Percentiles rank a stretch among this genome's conserved stretches.
phyloP scores from a whole-genome alignment of 1,284 basidiomycete genomes.

The Malassezia nana region DNA sequence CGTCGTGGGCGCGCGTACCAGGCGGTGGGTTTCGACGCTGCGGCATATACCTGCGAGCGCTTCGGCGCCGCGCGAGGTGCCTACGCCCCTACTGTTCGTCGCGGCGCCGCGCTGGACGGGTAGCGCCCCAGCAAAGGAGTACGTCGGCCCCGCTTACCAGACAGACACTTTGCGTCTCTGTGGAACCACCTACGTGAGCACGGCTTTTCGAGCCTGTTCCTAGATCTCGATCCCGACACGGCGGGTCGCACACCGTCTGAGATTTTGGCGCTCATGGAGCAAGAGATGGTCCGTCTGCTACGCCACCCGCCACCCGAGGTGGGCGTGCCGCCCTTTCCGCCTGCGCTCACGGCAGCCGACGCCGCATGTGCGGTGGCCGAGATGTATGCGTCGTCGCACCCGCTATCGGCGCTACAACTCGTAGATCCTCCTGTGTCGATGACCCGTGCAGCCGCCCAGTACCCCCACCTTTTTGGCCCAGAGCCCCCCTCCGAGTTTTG shows the following conservation, averaged over 20 bases:
- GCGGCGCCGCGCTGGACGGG: slow-evolving; percentile 31
- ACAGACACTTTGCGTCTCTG: slow-evolving; percentile 11
- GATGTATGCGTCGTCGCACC: slow-evolving; percentile 37
- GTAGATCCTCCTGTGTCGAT: slow-evolving; percentile 36
- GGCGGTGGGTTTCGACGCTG: slow-evolving; percentile 14
- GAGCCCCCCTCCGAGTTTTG: slow-evolving; percentile 26
- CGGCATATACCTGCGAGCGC: slow-evolving; percentile 3
- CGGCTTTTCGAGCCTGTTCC: slow-evolving; percentile 26
- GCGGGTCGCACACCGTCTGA: slow-evolving; percentile 1
- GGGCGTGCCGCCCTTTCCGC: slow-evolving; percentile 27
- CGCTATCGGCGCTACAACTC: slow-evolving; percentile 33
- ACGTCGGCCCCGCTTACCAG: slow-evolving; percentile 13
- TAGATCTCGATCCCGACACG: slow-evolving; percentile 30
- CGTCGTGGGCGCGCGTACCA: no score
- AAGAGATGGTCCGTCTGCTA: slow-evolving; percentile 21
- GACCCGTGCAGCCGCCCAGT: slow-evolving; percentile 7
- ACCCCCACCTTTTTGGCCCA: slow-evolving; percentile 12
- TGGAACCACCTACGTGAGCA: slow-evolving; percentile 19
- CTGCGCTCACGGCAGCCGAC: slow-evolving; percentile 27
- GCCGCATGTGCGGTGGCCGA: slow-evolving; percentile 29
- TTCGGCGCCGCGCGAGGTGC: slow-evolving; percentile 26
- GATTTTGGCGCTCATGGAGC: slow-evolving; percentile 8
- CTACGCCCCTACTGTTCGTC: slow-evolving; percentile 38
- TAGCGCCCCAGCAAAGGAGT: slow-evolving; percentile 14
- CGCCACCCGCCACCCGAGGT: slow-evolving; percentile 12